phyloP scores from a whole-genome alignment of 345 rosid species.

The Heritiera littoralis region DNA sequence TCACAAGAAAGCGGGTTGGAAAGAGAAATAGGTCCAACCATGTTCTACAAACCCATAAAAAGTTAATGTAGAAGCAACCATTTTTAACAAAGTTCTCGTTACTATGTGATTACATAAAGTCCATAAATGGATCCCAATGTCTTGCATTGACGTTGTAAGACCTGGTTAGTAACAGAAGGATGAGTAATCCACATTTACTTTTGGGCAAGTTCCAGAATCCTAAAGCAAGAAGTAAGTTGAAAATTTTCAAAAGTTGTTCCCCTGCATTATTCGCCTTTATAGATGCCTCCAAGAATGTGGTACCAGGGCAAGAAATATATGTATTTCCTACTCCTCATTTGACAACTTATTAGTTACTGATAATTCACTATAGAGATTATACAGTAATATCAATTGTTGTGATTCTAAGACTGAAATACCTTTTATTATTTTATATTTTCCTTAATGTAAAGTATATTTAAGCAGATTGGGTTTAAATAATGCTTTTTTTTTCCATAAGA shows the following conservation, averaged over 20 bases:
- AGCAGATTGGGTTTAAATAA: no score
- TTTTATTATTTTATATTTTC: neutral
- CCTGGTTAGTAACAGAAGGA: neutral
- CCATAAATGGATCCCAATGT: neutral
- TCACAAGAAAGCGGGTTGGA: neutral
- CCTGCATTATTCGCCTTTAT: slow-evolving; percentile 10
- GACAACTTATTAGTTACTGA: neutral
- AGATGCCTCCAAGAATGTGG: slow-evolving; percentile 36
- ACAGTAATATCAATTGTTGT: neutral
- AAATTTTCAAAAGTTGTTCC: neutral
- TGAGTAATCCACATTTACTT: neutral
- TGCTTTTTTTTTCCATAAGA: no score
- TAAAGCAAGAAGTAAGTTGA: no score
- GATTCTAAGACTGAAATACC: neutral
- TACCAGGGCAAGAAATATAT: neutral
- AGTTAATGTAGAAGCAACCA: neutral
- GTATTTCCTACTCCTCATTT: neutral
- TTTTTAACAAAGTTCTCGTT: neutral
- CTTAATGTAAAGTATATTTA: neutral
- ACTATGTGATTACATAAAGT: neutral
- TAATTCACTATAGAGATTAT: neutral
- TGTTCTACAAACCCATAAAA: no score
- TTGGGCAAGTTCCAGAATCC: neutral
- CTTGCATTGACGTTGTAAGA: neutral
- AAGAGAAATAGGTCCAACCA: neutral